Evolutionary conservation across 2,329 filamentous ascomycete genomes (phyloP).

Genomic region (Cercospora sp.): DNA sequence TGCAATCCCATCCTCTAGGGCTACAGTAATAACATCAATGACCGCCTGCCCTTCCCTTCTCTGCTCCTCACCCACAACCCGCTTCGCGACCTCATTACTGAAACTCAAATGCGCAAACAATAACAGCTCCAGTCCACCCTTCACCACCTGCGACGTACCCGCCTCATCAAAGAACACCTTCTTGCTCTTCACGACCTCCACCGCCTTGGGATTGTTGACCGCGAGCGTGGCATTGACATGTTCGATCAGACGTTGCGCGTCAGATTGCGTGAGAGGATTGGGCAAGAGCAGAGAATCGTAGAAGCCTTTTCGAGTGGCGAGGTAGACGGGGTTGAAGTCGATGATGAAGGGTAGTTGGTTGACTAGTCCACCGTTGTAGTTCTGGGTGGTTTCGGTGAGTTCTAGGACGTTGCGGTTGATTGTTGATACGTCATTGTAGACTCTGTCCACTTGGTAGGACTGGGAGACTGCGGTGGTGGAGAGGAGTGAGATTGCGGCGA

Average conservation of each 20-base stretch:
- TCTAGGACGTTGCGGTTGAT: constrained; percentile 8
- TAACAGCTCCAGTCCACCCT: constrained; percentile 9
- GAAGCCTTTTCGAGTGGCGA: constrained; percentile 26
- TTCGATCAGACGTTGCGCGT: constrained; percentile 19
- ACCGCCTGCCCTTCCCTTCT: constrained; percentile 8
- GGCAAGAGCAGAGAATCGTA: constrained; percentile 21
- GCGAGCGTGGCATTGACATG: constrained; percentile 23
- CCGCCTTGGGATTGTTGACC: constrained; percentile 21
- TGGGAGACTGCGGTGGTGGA: background rate
- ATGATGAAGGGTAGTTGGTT: constrained; percentile 7
- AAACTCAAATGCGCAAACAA: constrained; percentile 15
- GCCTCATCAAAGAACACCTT: constrained; percentile 6
- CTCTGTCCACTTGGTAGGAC: constrained; percentile 1
- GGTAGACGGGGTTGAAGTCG: constrained; percentile 20
- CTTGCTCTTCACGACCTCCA: constrained; percentile 10
- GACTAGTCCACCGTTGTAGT: constrained; percentile 13
- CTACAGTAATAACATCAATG: constrained; percentile 16
- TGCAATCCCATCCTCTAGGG: constrained; percentile 10
- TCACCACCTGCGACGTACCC: constrained; percentile 1
- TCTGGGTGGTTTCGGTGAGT: constrained; percentile 6
- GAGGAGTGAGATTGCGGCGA: background rate
- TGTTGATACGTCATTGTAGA: constrained; percentile 12
- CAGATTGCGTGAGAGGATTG: constrained; percentile 12
- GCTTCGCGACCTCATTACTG: constrained; percentile 13
- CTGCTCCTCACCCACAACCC: background rate